These are phyloP conservation scores for Talaromyces proteolyticus DNA, from an alignment of 495 filamentous ascomycete species.

Conservation along the genomic window DNA sequence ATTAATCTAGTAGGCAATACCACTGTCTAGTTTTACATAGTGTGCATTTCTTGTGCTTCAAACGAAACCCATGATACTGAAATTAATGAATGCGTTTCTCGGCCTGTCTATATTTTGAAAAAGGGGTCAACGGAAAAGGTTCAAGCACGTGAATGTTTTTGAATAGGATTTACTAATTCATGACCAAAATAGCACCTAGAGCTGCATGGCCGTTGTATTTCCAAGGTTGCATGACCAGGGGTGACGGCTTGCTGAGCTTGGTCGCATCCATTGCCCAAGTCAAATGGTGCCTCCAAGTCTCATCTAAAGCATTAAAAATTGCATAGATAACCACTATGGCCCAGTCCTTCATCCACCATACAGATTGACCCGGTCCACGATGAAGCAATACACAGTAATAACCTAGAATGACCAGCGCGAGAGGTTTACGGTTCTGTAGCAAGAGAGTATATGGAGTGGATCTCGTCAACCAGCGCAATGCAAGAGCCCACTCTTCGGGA, in stretches of 20 bases:
- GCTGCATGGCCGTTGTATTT: too few relatives aligned
- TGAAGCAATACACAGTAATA: constrained; percentile 9
- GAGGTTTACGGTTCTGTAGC: not conserved
- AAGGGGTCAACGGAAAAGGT: not conserved
- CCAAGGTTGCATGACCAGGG: too few relatives aligned
- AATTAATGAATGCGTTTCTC: not conserved
- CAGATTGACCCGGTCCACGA: not conserved
- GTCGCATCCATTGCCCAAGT: not conserved
- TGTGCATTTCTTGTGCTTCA: not conserved
- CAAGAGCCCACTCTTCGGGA: not conserved
- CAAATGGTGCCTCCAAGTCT: not conserved
- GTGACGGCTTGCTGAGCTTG: not conserved
- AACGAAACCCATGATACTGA: not conserved
- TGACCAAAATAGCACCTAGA: too few relatives aligned
- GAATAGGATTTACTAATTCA: too few relatives aligned
- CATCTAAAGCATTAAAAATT: not conserved
- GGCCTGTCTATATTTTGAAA: not conserved
- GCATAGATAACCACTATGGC: not conserved
- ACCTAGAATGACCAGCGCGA: constrained; percentile 8
- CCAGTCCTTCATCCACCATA: not conserved
- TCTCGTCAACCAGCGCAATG: not conserved
- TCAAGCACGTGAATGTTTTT: not conserved
- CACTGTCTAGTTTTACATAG: too few relatives aligned
- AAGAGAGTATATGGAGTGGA: constrained; percentile 9
- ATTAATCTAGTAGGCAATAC: not conserved